Base-by-base conservation (phyloP, 2,329 filamentous ascomycete genomes). In the Sarocladium oryzae region DNA sequence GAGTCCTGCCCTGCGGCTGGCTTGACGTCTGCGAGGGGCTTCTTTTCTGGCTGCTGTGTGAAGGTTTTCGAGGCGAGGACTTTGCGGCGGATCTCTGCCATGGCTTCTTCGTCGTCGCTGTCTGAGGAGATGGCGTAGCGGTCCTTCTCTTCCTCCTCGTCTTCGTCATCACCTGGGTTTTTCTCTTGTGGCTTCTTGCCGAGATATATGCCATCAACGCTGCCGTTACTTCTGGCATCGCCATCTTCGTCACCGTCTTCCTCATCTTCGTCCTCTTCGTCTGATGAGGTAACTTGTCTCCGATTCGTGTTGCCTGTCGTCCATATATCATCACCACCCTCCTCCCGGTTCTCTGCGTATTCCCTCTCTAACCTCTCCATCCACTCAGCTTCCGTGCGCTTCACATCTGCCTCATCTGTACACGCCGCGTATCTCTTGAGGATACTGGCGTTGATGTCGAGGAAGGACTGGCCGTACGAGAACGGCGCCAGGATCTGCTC, bases 41-140 rank as follows among this genome's bases (percentile, higher is more conserved):
- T 37, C 57, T 84, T 84, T 55, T 78, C 72, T 40, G 37, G 50
- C 67, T 64, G 60, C 52, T 69, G 68, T 37, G 86, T 73, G 61
- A 99, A 99, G 0, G 90, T 82, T 63, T 92, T 96, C 6, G 92
- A 96, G 6, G 86, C 87, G 2, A 99, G 78, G n/a, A 97, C 89
- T 59, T 89, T 88, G 51, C 86, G 83, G 46, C 93, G 81, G 50
- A 99, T 85, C 62, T 95, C 91, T 32, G 89, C 91, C 91, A 97
- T 97, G 63, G 90, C 85, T 50, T 74, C 76, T 16, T 88, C 87
- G 60, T 88, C 87, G 60, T 96, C 88, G 28, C 81, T 82, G 58
- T 89, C 85, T 51, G 90, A 86, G 9, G 89, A 89, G 41, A 95
- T 79, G 51, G 81, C 85, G 60, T 85, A 91, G 0, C 84, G 84